Evolutionary conservation across 306 rosid species (phyloP), one percentile per base, ranked within the genome.

Genomic region (Alnus glutinosa): DNA sequence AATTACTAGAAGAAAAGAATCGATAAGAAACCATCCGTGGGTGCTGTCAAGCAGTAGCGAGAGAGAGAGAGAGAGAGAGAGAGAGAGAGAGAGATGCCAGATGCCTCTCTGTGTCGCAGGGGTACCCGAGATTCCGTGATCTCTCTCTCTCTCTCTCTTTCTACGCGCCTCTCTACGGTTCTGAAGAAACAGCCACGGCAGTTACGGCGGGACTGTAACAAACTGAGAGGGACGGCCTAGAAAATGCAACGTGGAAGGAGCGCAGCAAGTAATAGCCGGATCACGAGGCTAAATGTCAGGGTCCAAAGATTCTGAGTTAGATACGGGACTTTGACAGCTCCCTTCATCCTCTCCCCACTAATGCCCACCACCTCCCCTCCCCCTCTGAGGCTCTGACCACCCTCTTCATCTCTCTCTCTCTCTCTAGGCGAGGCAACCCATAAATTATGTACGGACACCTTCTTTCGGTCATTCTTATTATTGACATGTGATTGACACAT

Each of bases 261-360:
- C 44, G 15, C 7, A 36, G 19, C 30, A 55, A 48, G 76, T 63
- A 74, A 62, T 30, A 28, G 77, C 18, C 37, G 44, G 85, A 70
- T 81, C 81, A 84, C 85, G 86, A 84, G 90, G 71, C 51, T 16
- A 18, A 69, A 37, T 73, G 90, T 84, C 84, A 73, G 75, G 32
- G 4, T 47, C 75, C 73, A 30, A 77, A 85, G 88, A 87, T 85
- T 72, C 88, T 85, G 61, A 77, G 14, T 82, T 80, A 68, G 88
- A 87, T 87, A 36, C 85, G 81, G 37, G 90, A 87, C 58, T 75
- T 73, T 82, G 90, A 87, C 88, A 75, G 68, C 80, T 74, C 85
- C 70, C 44, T 4, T 36, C 19, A 44, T 48, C 9, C 13, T 48
- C 70, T 75, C 75, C 61, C 49, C 51, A 47, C 50, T 47, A 47